phyloP scores from a whole-genome alignment of 1,139 yeast genomes.

The Taiozyma sp. region DNA sequence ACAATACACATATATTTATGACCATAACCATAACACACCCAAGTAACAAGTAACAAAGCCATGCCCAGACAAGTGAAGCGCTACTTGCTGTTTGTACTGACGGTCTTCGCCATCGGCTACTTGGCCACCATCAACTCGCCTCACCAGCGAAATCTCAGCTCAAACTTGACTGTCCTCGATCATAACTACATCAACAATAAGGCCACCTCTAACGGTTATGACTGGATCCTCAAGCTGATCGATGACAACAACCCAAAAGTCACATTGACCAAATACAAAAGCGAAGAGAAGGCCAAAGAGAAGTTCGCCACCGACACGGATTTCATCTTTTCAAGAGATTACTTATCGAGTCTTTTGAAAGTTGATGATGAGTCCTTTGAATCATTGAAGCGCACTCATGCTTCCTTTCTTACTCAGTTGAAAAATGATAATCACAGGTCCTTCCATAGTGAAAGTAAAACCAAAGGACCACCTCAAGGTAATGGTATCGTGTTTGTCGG shows the following conservation, averaged over 20 bases:
- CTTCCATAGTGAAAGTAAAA: conserved; percentile 7
- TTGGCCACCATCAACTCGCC: background rate
- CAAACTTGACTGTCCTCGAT: background rate
- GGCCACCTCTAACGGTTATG: conserved; percentile 7
- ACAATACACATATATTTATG: too few species aligned
- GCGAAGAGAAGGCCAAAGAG: conserved; percentile 26
- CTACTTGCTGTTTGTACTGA: background rate
- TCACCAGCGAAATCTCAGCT: background rate
- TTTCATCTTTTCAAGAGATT: conserved; percentile 25
- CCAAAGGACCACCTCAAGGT: conserved; percentile 23
- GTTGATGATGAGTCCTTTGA: conserved; percentile 18
- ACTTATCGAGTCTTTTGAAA: conserved; percentile 24
- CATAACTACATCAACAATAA: background rate
- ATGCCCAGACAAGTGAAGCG: background rate
- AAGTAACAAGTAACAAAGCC: background rate
- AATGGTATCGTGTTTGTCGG: conserved; percentile 58
- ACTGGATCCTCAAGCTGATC: conserved; percentile 25
- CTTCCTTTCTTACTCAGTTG: conserved; percentile 15
- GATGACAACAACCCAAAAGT: conserved; percentile 24
- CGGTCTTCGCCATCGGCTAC: background rate
- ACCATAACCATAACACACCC: too few species aligned
- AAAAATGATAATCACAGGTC: conserved; percentile 11
- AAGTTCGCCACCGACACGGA: conserved; percentile 29
- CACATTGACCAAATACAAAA: conserved; percentile 21
- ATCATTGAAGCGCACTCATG: conserved; percentile 24